Base-by-base conservation (phyloP, 2,329 filamentous ascomycete genomes). In the Clathrospora elynae region DNA sequence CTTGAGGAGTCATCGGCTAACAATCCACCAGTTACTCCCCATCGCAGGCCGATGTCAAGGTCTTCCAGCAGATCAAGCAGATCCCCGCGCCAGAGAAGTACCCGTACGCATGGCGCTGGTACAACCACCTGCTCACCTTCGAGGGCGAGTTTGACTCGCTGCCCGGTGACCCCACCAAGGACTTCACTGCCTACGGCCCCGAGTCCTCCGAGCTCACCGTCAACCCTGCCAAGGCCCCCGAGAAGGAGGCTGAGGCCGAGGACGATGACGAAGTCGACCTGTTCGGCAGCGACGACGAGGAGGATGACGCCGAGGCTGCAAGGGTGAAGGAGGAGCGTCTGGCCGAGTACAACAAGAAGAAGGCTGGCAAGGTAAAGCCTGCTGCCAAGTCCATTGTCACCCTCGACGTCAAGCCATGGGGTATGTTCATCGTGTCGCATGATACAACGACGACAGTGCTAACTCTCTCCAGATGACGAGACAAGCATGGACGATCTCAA, bases 341-440 rank as follows among this genome's bases (percentile, higher is more conserved):
- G 61, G 90, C 84, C 51, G 92, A 92, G 74, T 96, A 96, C 85
- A 86, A 83, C 74, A 88, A 90, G 81, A 97, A 97, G 88, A 96
- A 96, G 87, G 90, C 87, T 61, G 82, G 81, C 74, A 96, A 96
- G 84, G 78, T 80, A 59, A 96, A 97, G 89, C 81, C 84, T 61
- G 85, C 86, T 53, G 93, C 93, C 73, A 99, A 99, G 84, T 97
- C 92, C 49, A 80, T 97, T 53, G 90, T 97, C 68, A 97, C 90
- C 58, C 67, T 99, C 61, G 92, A 97, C 67, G 88, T 99, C 61
- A 99, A 99, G 85, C 93, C 93, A 68, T 97, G 93, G 92, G 93
- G 92, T 96, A 87, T 62, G 88, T 80, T 51, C 5, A 1, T 6
- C 2, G 8, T 25, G 10, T 4, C 20, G 22, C 17, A 38, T 26